Conservation (phyloP, 2,329 filamentous ascomycete genomes). For the Aspergillus felis region DNA sequence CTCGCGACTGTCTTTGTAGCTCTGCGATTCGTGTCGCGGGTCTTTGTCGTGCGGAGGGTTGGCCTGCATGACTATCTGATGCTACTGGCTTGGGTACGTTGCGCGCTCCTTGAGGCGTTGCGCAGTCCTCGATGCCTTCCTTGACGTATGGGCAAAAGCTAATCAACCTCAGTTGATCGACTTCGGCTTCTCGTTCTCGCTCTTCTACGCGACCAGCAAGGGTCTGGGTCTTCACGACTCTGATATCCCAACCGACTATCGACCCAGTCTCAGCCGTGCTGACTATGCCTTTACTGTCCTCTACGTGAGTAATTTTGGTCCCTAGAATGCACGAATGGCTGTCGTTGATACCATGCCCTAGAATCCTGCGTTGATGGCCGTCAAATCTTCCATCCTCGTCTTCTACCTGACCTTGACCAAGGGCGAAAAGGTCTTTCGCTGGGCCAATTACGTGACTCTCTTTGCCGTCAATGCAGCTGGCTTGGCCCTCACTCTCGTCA, state of each 20-base stretch:
- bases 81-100: conserved; percentile 66
- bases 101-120: not conserved
- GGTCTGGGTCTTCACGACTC: conserved; percentile 43
- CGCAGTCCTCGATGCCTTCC: not conserved
- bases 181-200: conserved; percentile 45
- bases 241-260: conserved; percentile 30
- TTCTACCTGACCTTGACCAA: conserved; percentile 84
- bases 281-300: conserved; percentile 60
- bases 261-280: conserved; percentile 40
- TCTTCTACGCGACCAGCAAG: conserved; percentile 42
- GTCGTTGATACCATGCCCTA: conserved; percentile 33
- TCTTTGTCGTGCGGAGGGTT: conserved; percentile 67
- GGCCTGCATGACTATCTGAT: conserved; percentile 80
- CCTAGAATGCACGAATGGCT: not conserved
- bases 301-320: conserved; percentile 44
- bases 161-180: conserved; percentile 34
- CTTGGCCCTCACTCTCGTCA: conserved; percentile 74
- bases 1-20: conserved; percentile 71
- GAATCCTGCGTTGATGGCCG: conserved; percentile 86
- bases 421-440: conserved; percentile 71
- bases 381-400: conserved; percentile 86
- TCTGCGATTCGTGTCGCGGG: conserved; percentile 68
- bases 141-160: conserved; percentile 6
- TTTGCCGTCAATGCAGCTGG: conserved; percentile 75
- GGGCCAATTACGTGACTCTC: conserved; percentile 77